Percentiles rank a stretch among this genome's conserved stretches.
These are phyloP conservation scores for Helicostylum pulchrum DNA, from an alignment of 192 early-diverging fungal genomes.

Conservation along the genomic window DNA sequence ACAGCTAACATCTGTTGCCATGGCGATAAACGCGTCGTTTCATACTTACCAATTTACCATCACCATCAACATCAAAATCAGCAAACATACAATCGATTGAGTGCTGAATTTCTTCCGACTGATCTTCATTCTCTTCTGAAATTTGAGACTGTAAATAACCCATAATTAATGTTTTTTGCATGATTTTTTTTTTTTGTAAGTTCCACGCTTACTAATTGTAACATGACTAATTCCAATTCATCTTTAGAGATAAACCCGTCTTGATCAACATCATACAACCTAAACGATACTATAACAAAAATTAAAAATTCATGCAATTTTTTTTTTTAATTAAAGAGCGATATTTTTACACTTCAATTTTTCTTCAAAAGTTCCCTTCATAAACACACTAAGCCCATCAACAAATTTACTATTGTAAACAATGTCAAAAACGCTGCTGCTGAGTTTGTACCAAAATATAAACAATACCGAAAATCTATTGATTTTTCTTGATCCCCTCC, in stretches of 20 bases:
- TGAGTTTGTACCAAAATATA: not conserved
- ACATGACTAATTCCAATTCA: conserved; percentile 68
- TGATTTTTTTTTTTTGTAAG: not conserved
- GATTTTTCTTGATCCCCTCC: conserved; percentile 58
- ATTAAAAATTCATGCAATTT: not conserved
- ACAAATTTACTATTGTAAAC: conserved; percentile 44
- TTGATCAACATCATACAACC: conserved; percentile 75
- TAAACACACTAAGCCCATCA: conserved; percentile 68
- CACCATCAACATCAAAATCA: conserved; percentile 78
- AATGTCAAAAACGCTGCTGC: conserved; percentile 7
- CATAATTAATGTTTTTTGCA: not conserved
- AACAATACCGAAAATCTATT: conserved; percentile 55
- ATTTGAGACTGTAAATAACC: conserved; percentile 22
- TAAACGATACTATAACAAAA: conserved; percentile 62
- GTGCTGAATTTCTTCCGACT: conserved; percentile 55
- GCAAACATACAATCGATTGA: conserved; percentile 71
- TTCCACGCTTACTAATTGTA: conserved; percentile 59
- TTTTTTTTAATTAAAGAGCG: not conserved
- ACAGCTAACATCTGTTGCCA: not conserved
- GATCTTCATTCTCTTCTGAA: conserved; percentile 56
- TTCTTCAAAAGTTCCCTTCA: conserved; percentile 75
- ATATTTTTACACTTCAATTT: conserved; percentile 21
- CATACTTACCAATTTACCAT: conserved; percentile 62
- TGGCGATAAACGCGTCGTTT: too few relatives aligned
- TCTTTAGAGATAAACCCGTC: conserved; percentile 69